phyloP scores from a whole-genome alignment of 2,329 filamentous ascomycete species.

The Beauveria varroae region DNA sequence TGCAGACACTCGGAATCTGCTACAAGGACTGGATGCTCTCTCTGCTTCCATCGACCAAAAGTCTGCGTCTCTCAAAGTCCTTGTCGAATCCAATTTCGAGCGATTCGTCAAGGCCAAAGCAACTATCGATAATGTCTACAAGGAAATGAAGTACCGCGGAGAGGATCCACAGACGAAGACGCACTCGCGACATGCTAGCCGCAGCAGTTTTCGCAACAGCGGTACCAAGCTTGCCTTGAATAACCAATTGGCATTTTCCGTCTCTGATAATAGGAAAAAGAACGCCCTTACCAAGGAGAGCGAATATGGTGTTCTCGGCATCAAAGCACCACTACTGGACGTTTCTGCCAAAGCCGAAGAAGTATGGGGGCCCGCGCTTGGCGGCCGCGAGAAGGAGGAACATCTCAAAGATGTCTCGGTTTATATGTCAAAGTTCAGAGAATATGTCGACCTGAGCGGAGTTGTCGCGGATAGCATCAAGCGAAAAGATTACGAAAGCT shows the following conservation, averaged over 20 bases:
- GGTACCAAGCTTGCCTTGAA: constrained; percentile 27
- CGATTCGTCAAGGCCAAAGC: constrained; percentile 95
- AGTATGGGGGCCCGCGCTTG: constrained; percentile 90
- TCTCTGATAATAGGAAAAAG: constrained; percentile 61
- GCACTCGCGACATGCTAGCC: constrained; percentile 62
- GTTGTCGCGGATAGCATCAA: constrained; percentile 78
- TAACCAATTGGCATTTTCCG: constrained; percentile 30
- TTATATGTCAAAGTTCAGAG: constrained; percentile 70
- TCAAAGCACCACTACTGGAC: constrained; percentile 81
- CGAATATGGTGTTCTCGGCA: constrained; percentile 80
- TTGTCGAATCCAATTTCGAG: constrained; percentile 97
- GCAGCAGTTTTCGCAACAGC: constrained; percentile 55
- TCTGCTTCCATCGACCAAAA: constrained; percentile 95
- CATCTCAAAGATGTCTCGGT: constrained; percentile 70
- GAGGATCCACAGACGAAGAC: constrained; percentile 38
- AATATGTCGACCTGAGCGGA: constrained; percentile 73
- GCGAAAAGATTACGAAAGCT: constrained; percentile 78
- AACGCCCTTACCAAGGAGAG: constrained; percentile 90
- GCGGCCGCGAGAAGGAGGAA: constrained; percentile 85
- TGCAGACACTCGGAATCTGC: constrained; percentile 73
- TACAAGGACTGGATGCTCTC: constrained; percentile 76
- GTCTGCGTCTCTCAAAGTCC: constrained; percentile 88
- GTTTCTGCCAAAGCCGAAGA: constrained; percentile 93
- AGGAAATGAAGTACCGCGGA: constrained; percentile 81
- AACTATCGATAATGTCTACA: constrained; percentile 98